A percentile compares a stretch with the other conserved stretches of the same genome.
Evolutionary conservation across 225 moss, liverwort and hornwort species (phyloP).

Genomic region (Pseudoscleropodium purum): DNA sequence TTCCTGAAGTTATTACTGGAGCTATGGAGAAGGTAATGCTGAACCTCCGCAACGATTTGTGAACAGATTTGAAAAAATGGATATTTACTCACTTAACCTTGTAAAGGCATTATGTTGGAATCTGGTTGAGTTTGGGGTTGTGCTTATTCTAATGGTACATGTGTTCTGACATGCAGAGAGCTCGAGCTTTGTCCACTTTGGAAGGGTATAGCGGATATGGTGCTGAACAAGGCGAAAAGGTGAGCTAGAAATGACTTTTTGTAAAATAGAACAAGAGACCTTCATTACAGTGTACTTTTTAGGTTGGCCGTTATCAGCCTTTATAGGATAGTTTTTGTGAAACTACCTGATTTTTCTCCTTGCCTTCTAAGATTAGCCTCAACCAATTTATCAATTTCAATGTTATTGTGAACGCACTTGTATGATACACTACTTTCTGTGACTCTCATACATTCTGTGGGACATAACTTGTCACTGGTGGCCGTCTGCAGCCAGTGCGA

Average conservation of each 20-base stretch:
- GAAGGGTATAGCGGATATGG: conserved; percentile 96
- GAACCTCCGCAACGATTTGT: neutral
- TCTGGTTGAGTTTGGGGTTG: neutral
- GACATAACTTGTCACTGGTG: neutral
- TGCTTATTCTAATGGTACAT: neutral
- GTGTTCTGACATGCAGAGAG: conserved; percentile 43
- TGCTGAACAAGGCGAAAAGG: conserved; percentile 94
- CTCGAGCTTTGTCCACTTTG: conserved; percentile 73
- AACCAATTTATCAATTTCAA: neutral
- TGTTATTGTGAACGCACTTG: neutral
- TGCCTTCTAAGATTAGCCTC: neutral
- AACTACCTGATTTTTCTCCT: neutral
- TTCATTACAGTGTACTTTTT: neutral
- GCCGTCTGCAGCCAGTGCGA: conserved; percentile 61
- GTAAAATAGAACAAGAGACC: neutral
- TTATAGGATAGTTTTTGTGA: neutral
- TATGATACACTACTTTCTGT: neutral
- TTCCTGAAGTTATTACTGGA: conserved; percentile 62
- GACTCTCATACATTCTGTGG: neutral
- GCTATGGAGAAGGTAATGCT: conserved; percentile 73
- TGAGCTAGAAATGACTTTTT: neutral
- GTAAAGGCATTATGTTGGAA: neutral
- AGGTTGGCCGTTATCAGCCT: neutral
- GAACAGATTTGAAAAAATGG: neutral
- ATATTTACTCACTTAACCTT: neutral